Percentiles rank a stretch among this genome's conserved stretches.
Conservation (phyloP, 2,329 filamentous ascomycete species). For the Metarhizium album region DNA sequence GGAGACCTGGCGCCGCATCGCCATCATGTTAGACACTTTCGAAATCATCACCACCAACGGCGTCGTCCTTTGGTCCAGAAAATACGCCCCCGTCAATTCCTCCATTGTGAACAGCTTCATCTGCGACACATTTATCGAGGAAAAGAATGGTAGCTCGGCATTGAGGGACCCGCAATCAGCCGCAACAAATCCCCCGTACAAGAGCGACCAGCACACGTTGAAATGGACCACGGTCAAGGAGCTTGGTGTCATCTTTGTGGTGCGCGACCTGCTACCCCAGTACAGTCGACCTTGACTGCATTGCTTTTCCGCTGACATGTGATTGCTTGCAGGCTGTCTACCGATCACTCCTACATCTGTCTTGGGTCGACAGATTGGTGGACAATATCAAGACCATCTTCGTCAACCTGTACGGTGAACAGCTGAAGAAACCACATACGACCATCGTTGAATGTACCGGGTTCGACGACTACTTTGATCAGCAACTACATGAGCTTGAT, state of each 20-base stretch:
- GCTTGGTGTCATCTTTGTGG: conserved; percentile 88
- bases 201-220: conserved; percentile 84
- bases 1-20: background rate
- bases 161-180: conserved; percentile 50
- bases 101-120: conserved; percentile 91
- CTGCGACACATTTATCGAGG: conserved; percentile 94
- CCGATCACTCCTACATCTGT: conserved; percentile 85
- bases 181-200: conserved; percentile 62
- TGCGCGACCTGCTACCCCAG: conserved; percentile 25
- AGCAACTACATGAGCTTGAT: conserved; percentile 76
- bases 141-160: conserved; percentile 57
- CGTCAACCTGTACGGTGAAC: conserved; percentile 77
- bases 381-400: conserved; percentile 93
- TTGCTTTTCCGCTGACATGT: background rate
- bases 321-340: conserved; percentile 68
- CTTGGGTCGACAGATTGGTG: conserved; percentile 93
- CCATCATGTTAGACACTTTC: conserved; percentile 82
- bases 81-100: conserved; percentile 68
- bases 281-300: background rate
- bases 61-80: conserved; percentile 91
- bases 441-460: conserved; percentile 65
- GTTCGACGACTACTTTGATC: conserved; percentile 91
- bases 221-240: conserved; percentile 94
- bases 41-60: conserved; percentile 94
- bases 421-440: conserved; percentile 70